These are phyloP conservation scores for Aspergillus bombycis DNA, from an alignment of 2,329 filamentous ascomycete genomes.

Conservation along the genomic window DNA sequence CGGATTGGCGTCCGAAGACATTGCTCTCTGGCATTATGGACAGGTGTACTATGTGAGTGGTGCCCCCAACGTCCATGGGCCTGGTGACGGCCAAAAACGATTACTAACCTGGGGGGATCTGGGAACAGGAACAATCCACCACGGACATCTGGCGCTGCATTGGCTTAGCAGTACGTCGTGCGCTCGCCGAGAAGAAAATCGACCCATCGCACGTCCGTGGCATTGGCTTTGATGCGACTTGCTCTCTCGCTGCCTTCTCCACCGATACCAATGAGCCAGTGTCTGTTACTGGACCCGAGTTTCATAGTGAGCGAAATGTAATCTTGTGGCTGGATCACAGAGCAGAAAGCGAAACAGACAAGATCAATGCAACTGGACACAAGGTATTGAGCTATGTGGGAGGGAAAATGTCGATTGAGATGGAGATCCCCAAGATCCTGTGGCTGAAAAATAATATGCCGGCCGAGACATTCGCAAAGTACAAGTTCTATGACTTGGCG, in stretches of 20 bases:
- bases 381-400: constrained; percentile 96
- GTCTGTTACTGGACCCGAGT: constrained; percentile 85
- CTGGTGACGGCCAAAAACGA: background rate
- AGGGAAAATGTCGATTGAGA: constrained; percentile 98
- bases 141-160: constrained; percentile 96
- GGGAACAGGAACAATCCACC: constrained; percentile 88
- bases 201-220: constrained; percentile 77
- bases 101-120: background rate
- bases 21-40: constrained; percentile 78
- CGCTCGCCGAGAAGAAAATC: constrained; percentile 79
- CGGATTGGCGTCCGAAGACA: constrained; percentile 70
- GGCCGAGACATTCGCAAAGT: constrained; percentile 80
- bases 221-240: constrained; percentile 98
- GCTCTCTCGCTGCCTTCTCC: constrained; percentile 89
- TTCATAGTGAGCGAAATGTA: constrained; percentile 88
- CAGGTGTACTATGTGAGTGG: constrained; percentile 71
- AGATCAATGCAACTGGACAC: constrained; percentile 91
- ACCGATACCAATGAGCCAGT: constrained; percentile 88
- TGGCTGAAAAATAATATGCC: constrained; percentile 99
- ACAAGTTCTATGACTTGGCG: constrained; percentile 95
- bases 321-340: constrained; percentile 97
- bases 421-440: constrained; percentile 98
- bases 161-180: constrained; percentile 81
- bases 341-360: constrained; percentile 84
- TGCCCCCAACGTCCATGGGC: background rate